Base-by-base conservation (phyloP, 768 basidiomycete genomes). In the Leccinum olivaceopallidum region DNA sequence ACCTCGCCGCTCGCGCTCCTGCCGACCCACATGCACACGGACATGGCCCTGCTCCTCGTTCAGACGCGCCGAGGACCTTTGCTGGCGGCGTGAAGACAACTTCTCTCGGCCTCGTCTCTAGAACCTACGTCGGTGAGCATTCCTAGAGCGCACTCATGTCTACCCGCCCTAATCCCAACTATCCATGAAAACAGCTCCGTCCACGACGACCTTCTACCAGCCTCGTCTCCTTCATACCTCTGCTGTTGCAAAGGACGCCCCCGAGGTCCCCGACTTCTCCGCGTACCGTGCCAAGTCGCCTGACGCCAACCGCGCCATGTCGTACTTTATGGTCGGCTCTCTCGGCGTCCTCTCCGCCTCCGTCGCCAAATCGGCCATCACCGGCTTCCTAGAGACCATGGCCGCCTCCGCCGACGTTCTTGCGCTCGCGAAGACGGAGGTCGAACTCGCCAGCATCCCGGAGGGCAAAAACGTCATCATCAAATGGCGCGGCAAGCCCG, bases 401-500 rank as follows among this genome's bases (percentile, higher is more conserved):
- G 84, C 93, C 56, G 97, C 97, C 24, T 96, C 95, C 42, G 95
- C 96, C 37, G 97, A 99, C 73, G 96, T 99, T 56, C 87, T 98
- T 68, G 97, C 97, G 54, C 83, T 98, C 65, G 97, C 97, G 62
- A 98, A 98, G 81, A 93, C 98, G 63, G 97, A 99, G 78, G 87
- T 99, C 61, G 94, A 96, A 42, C 86, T 99, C 62, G 77, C 79
- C 57, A 80, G 77, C 62, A 98, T 99, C 71, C 97, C 97, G 39
- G 94, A 98, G 83, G 95, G 95, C 76, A 95, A 95, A 85, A 95
- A 96, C 73, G 91, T 90, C 67, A 87, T 96, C 77, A 92, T 95
- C 80, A 95, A 98, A 81, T 99, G 97, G 97, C 92, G 97, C 71
- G 97, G 97, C 76, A 99, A 99, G 83, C 97, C 97, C 65, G 97